A percentile compares a stretch with the other conserved stretches of the same genome.
These are phyloP conservation scores for Seiridium unicorne DNA, from an alignment of 2,329 filamentous ascomycete species.

Conservation along the genomic window DNA sequence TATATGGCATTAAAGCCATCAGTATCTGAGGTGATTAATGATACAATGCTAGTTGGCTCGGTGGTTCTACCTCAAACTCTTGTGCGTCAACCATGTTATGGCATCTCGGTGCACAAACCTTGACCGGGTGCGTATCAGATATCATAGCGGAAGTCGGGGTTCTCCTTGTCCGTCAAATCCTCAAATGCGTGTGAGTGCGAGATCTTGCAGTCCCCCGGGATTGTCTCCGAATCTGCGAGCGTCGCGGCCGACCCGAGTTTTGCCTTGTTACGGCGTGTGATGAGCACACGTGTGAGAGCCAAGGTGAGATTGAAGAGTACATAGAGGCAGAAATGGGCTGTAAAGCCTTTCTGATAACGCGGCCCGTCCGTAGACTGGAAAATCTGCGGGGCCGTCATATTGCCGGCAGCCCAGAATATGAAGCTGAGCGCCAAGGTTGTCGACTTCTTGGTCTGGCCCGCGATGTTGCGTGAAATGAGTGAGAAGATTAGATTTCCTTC, in stretches of 20 bases:
- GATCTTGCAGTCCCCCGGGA: constrained; percentile 7
- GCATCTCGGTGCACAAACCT: not conserved
- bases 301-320: constrained; percentile 30
- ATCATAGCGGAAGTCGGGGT: constrained; percentile 15
- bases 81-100: too few relatives aligned
- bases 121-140: not conserved
- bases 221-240: not conserved
- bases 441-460: constrained; percentile 43
- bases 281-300: constrained; percentile 19
- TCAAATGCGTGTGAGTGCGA: constrained; percentile 12
- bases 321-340: constrained; percentile 32
- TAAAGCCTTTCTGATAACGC: constrained; percentile 32
- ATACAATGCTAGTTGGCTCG: too few relatives aligned
- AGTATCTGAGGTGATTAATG: too few relatives aligned
- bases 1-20: too few relatives aligned
- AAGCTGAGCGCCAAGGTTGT: constrained; percentile 38
- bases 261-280: constrained; percentile 20
- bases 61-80: too few relatives aligned
- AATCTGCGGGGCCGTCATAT: constrained; percentile 39
- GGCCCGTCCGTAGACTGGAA: constrained; percentile 33
- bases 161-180: constrained; percentile 16
- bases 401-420: constrained; percentile 39
- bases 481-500: constrained; percentile 40
- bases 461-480: constrained; percentile 38
- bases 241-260: constrained; percentile 11